Evolutionary conservation across 495 filamentous ascomycete genomes (phyloP).

Genomic region (Aspergillus bridgeri): DNA sequence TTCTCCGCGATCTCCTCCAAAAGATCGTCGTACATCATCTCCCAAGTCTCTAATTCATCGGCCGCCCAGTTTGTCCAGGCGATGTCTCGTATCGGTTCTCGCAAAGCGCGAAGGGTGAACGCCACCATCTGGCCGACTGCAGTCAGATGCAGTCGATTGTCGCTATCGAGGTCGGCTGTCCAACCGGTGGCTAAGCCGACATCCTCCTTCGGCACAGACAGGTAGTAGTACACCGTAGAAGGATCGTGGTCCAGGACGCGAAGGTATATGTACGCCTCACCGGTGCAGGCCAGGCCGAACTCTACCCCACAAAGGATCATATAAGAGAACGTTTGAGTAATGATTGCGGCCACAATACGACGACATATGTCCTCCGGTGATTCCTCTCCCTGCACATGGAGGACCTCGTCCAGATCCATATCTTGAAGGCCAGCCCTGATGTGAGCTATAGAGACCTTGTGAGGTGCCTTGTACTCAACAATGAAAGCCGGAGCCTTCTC

Average conservation of each 20-base stretch:
- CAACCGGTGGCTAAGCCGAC: constrained; percentile 17
- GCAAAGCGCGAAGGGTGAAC: constrained; percentile 16
- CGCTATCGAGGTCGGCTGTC: constrained; percentile 2
- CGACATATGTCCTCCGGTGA: constrained; percentile 9
- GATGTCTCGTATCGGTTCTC: constrained; percentile 4
- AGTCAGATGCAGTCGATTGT: constrained; percentile 18
- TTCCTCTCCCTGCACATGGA: constrained; percentile 12
- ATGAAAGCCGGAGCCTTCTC: constrained; percentile 25
- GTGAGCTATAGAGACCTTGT: constrained; percentile 32
- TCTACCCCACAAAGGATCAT: constrained; percentile 38
- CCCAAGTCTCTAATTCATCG: constrained; percentile 30
- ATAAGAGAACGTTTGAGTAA: constrained; percentile 44
- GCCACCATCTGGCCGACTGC: constrained; percentile 16
- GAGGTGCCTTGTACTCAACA: constrained; percentile 45
- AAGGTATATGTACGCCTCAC: constrained; percentile 21
- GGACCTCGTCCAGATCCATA: constrained; percentile 21
- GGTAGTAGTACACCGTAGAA: constrained; percentile 32
- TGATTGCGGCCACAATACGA: constrained; percentile 24
- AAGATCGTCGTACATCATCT: constrained; percentile 34
- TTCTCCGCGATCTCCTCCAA: constrained; percentile 28
- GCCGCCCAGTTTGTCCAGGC: constrained; percentile 3
- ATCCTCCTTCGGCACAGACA: constrained; percentile 38
- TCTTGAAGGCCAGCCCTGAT: constrained; percentile 20
- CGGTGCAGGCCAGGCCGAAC: constrained; percentile 44
- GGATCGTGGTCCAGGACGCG: constrained; percentile 31